Evolutionary conservation across 441 rosid genomes (phyloP), one percentile per base, ranked within the genome.

Genomic region (Flueggea neowawraea): DNA sequence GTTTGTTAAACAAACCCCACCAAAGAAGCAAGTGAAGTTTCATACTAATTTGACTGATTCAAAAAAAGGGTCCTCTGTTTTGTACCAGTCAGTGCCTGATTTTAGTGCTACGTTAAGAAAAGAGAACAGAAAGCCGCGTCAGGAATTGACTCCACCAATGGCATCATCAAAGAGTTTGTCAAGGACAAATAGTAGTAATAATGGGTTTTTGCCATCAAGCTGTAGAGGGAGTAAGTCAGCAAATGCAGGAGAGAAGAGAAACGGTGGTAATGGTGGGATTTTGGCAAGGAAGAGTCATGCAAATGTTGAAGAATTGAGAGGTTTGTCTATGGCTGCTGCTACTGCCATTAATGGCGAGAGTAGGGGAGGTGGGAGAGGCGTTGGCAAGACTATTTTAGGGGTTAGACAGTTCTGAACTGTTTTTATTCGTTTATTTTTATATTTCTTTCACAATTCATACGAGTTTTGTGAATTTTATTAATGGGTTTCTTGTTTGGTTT

Each of bases 71-170:
- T 51, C 76, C 58, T 73, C 89, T 52, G 67, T 76, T 10, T 68
- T 89, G 79, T 85, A 82, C 13, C 95, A 89, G 55, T 89, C 98
- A 0, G 89, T 89, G 58, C 96, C 94, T 16, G 90, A 92, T 74
- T 90, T 88, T 78, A 75, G 87, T 2, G 66, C 87, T 6, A 53
- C 81, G 49, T 58, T 90, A 64, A 71, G 88, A n/a, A 90, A 90
- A 51, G 95, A 90, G 67, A 92, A 89, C 53, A 72, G 87, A 39
- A 81, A 77, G 58, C 98, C 91, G 10, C 28, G 28, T 22, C 51
- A 54, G n/a, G 85, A 84, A 36, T 31, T 75, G 67, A 79, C 90
- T 5, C 86, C 97, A 28, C 83, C 90, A 16, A 6, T 76, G 4
- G 28, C 28, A 22, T 22, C 28, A 22, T 22, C 28, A 22, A 80